phyloP scores from a whole-genome alignment of 2,329 filamentous ascomycete species.

The Sporothrix inflata region DNA sequence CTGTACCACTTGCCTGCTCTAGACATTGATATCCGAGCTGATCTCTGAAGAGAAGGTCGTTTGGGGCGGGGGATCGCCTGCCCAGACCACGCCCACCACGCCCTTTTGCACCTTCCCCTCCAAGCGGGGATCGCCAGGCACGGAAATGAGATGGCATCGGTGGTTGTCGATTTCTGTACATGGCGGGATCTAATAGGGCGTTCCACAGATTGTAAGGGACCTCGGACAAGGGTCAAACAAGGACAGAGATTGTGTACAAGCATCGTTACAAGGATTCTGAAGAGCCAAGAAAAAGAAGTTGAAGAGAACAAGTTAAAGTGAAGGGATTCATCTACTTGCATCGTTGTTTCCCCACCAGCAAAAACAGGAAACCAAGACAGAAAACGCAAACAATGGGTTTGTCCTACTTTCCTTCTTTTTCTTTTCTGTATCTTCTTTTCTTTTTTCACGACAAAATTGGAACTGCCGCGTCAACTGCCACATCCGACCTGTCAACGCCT shows the following conservation, averaged over 20 bases:
- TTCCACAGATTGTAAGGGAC: not conserved
- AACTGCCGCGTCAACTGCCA: not conserved
- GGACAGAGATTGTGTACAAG: not conserved
- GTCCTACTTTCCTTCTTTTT: not conserved
- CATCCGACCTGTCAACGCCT: not conserved
- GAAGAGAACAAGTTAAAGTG: not conserved
- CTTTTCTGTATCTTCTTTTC: not conserved
- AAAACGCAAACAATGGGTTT: not conserved
- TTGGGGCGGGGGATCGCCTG: not conserved
- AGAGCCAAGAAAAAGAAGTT: not conserved
- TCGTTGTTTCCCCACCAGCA: not conserved
- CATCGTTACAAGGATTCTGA: not conserved
- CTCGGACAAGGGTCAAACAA: not conserved
- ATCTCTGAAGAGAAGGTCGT: not conserved
- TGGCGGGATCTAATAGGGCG: slow-evolving; percentile 10
- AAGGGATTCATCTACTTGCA: not conserved
- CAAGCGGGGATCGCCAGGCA: not conserved
- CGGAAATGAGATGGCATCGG: not conserved
- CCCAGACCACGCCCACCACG: not conserved
- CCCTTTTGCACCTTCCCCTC: slow-evolving; percentile 7
- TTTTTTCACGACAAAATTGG: not conserved
- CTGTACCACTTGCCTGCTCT: not conserved
- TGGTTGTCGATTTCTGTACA: slow-evolving; percentile 1
- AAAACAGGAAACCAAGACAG: not conserved
- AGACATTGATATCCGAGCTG: not conserved